Percentiles rank a stretch among this genome's conserved stretches.
Conservation (phyloP, 140 eudicot genomes). For the Bidens hawaiensis region DNA sequence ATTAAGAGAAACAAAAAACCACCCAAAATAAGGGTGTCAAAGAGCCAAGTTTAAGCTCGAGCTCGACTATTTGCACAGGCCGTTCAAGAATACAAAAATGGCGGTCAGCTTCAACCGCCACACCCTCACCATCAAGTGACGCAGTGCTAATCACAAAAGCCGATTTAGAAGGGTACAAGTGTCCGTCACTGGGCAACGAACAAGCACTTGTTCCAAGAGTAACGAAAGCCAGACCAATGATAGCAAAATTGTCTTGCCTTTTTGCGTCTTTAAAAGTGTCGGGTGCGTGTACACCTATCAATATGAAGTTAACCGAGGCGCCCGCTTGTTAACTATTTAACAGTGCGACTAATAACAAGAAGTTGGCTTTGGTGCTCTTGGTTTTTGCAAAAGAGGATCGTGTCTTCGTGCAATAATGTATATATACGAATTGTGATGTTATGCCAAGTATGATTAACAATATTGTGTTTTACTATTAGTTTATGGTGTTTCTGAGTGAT, state of each 20-base stretch:
- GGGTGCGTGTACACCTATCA: conserved; percentile 33
- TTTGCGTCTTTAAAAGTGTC: conserved; percentile 62
- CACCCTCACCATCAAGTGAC: conserved; percentile 49
- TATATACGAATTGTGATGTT: neutral
- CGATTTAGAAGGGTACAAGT: conserved; percentile 71
- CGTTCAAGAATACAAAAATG: conserved; percentile 62
- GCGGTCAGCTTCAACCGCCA: conserved; percentile 31
- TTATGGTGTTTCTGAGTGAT: conserved; percentile 3
- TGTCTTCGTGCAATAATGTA: neutral
- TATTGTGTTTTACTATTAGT: neutral
- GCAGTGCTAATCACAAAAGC: conserved; percentile 74
- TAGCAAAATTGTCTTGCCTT: conserved; percentile 60
- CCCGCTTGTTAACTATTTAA: conserved; percentile 46
- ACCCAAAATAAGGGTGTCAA: no score
- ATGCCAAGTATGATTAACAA: neutral
- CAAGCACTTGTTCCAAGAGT: conserved; percentile 32
- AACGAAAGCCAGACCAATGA: conserved; percentile 44
- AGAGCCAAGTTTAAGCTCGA: neutral
- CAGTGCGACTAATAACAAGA: neutral
- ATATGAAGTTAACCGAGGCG: conserved; percentile 58
- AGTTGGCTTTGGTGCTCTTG: conserved; percentile 18
- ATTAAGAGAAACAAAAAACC: no score
- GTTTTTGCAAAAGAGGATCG: conserved; percentile 23
- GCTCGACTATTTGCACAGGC: conserved; percentile 40
- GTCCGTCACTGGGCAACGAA: conserved; percentile 40